A percentile compares a stretch with the other conserved stretches of the same genome.
Conservation (phyloP, 345 rosid genomes). For the Limnanthes douglasii region DNA sequence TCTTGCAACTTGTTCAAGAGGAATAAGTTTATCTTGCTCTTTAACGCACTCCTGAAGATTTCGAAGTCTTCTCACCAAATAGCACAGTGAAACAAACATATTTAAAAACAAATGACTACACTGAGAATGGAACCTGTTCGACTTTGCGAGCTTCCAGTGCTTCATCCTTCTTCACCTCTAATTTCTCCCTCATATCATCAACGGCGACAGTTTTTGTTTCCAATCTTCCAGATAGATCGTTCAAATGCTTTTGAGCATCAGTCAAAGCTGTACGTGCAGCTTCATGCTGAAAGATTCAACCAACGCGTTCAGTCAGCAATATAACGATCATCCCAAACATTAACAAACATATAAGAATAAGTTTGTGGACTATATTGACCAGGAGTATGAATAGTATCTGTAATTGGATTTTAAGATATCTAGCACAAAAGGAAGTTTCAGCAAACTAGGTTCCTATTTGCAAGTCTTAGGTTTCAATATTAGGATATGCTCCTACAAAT, state of each 20-base stretch:
- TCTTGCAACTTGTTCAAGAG: conserved; percentile 86
- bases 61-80: conserved; percentile 8
- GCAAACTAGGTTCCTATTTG: no score
- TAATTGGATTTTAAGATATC: no score
- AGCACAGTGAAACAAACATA: conserved; percentile 3
- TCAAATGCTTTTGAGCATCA: conserved; percentile 74
- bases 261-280: conserved; percentile 61
- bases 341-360: neutral
- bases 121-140: conserved; percentile 45
- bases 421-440: no score
- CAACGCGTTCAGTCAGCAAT: conserved; percentile 9
- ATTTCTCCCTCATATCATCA: conserved; percentile 29
- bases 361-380: neutral
- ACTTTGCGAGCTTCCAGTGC: conserved; percentile 50
- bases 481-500: no score
- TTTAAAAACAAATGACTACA: conserved; percentile 7
- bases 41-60: conserved; percentile 51
- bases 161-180: conserved; percentile 49
- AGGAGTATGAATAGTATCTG: no score
- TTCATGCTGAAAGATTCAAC: conserved; percentile 52
- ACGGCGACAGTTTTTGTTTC: conserved; percentile 27
- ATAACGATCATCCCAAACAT: conserved; percentile 4
- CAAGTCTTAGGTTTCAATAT: no score
- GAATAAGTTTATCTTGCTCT: conserved; percentile 73
- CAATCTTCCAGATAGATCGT: conserved; percentile 30